Conservation (phyloP, 805 yeast genomes). For the Aciculoconidium aculeatum region DNA sequence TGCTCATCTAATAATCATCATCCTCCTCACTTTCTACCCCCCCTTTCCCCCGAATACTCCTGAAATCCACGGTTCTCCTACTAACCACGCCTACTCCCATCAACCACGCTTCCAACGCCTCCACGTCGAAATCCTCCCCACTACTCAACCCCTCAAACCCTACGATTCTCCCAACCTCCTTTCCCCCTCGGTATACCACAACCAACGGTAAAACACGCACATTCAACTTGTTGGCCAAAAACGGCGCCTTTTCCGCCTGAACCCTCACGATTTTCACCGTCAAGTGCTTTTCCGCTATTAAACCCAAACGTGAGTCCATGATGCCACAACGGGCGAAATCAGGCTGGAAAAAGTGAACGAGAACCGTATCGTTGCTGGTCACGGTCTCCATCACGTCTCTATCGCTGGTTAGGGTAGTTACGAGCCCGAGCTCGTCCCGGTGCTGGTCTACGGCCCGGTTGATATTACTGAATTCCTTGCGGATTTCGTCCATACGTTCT, state of each 20-base stretch:
- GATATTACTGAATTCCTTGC: conserved; percentile 35
- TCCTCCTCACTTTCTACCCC: conserved; percentile 22
- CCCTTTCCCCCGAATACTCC: conserved; percentile 10
- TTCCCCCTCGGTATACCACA: conserved; percentile 52
- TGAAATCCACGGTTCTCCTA: conserved; percentile 27
- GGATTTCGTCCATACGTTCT: conserved; percentile 53
- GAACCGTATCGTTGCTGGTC: conserved; percentile 32
- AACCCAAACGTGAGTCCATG: conserved; percentile 43
- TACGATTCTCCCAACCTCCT: conserved; percentile 52
- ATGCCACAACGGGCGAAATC: conserved; percentile 53
- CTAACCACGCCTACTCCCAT: conserved; percentile 21
- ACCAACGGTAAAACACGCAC: conserved; percentile 71
- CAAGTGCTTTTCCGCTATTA: conserved; percentile 54
- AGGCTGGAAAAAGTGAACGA: conserved; percentile 62
- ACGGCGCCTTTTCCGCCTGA: conserved; percentile 64
- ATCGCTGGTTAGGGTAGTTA: conserved; percentile 44
- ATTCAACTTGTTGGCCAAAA: conserved; percentile 56
- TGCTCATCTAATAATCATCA: too few species aligned
- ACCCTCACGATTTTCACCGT: conserved; percentile 48
- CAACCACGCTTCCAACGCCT: conserved; percentile 39
- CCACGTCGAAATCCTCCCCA: conserved; percentile 41
- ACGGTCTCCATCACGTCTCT: conserved; percentile 51
- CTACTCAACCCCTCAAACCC: conserved; percentile 63
- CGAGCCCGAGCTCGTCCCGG: conserved; percentile 36
- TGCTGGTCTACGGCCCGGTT: conserved; percentile 20